Evolutionary conservation across 352 stramenopile species (phyloP).

Genomic region (Phytophthora cryptogea): DNA sequence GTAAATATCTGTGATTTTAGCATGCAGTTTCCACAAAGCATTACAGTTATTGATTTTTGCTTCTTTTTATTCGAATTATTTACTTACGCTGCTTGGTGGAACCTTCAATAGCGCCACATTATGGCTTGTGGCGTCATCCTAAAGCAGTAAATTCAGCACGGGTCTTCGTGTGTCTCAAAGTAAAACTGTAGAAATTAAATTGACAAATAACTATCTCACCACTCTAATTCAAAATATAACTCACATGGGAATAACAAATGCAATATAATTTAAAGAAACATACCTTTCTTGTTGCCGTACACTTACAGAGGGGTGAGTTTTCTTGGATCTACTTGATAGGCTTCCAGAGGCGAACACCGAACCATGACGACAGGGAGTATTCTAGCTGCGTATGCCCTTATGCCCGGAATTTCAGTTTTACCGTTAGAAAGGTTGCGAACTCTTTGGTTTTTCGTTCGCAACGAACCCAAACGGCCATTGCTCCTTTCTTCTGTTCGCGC

Average conservation of each 20-base stretch:
- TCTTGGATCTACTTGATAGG: background rate
- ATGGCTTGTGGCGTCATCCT: background rate
- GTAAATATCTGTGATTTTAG: too few species aligned
- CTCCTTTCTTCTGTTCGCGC: background rate
- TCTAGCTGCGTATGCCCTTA: background rate
- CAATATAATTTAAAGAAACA: background rate
- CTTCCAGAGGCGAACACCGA: constrained; percentile 5
- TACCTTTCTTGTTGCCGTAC: constrained; percentile 4
- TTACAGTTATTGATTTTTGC: too few species aligned
- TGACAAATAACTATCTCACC: constrained; percentile 8
- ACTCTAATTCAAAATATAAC: constrained; percentile 1
- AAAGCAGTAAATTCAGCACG: constrained; percentile 6
- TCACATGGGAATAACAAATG: background rate
- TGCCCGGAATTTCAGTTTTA: background rate
- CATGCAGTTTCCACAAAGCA: too few species aligned
- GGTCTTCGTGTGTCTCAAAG: background rate
- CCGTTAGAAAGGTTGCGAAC: background rate
- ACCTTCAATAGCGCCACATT: background rate
- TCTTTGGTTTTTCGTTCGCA: constrained; percentile 10
- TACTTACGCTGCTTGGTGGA: background rate
- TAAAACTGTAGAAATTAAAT: constrained; percentile 11
- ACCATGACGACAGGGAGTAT: constrained; percentile 1
- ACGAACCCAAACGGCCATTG: constrained; percentile 5
- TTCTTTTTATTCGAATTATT: too few species aligned
- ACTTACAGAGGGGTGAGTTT: background rate